Base-by-base conservation (phyloP, 768 basidiomycete species). In the Pleurotus eryngii region DNA sequence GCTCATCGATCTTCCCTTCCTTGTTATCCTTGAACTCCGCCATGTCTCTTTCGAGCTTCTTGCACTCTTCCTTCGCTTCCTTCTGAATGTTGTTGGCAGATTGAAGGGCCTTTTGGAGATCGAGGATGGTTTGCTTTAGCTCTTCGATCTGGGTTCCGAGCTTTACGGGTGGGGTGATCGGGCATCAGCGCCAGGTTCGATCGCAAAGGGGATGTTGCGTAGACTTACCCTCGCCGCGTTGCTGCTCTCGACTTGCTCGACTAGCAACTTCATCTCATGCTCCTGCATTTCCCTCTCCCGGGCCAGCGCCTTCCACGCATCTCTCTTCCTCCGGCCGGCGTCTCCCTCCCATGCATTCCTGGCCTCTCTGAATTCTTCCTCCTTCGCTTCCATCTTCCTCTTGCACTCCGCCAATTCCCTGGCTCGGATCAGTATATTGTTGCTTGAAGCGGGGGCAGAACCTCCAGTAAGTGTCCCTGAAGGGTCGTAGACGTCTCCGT, bases 21-120 rank as follows among this genome's bases (percentile, higher is more conserved):
- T 97, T 97, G 76, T 99, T 95, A 72, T 95, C 89, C 77, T 97
- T 95, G 79, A 99, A 98, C 75, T 98, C 97, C 55, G 84, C 84
- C 94, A 99, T 98, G 68, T 99, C 97, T 64, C 88, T 88, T 73
- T 98, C 93, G 20, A 98, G 84, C 65, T 88, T 91, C 74, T 86
- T 86, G 68, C 84, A 82, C 58, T 98, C 95, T 0, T 78, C 85
- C 49, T 86, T 76, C 0, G 93, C 92, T 5, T 73, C 78, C 65
- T 82, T 83, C 69, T 96, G 91, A 66, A 92, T 92, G 55, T 86
- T 78, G 67, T 86, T 84, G 4, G 92, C 86, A 0, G 74, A 72
- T 59, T 85, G 71, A n/a, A 90, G 73, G 1, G 84, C 82, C 17
- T 68, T 67, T 43, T 80, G 76, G 26, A 94, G 76, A 24, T 84